phyloP scores from a whole-genome alignment of 2,329 filamentous ascomycete genomes.

The Xylaria digitata region DNA sequence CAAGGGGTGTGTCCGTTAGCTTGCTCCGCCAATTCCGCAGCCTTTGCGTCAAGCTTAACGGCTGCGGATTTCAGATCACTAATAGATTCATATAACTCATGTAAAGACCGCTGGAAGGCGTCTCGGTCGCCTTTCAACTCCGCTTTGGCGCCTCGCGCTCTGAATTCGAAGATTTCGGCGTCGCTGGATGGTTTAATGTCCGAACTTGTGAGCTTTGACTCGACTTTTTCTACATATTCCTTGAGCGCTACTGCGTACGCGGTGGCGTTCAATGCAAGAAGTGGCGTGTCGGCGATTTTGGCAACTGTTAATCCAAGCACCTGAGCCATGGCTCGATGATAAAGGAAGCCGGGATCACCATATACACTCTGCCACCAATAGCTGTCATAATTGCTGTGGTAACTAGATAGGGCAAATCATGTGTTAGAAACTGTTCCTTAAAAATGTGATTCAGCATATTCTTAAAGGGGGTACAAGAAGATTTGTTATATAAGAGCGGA shows the following conservation, averaged over 20 bases:
- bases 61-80: slow-evolving; percentile 53
- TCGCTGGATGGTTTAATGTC: slow-evolving; percentile 44
- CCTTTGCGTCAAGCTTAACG: slow-evolving; percentile 58
- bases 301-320: slow-evolving; percentile 71
- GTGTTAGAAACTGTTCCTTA: slow-evolving; percentile 18
- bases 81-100: slow-evolving; percentile 53
- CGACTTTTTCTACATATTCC: slow-evolving; percentile 63
- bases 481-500: neutral
- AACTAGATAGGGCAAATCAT: slow-evolving; percentile 51
- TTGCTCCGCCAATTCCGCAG: slow-evolving; percentile 52
- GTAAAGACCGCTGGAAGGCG: slow-evolving; percentile 55
- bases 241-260: slow-evolving; percentile 71
- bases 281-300: slow-evolving; percentile 68
- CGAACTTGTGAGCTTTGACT: slow-evolving; percentile 58
- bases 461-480: neutral
- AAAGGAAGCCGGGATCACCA: slow-evolving; percentile 75
- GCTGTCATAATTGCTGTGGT: slow-evolving; percentile 92
- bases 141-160: slow-evolving; percentile 41
- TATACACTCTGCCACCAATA: slow-evolving; percentile 89
- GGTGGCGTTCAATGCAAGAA: slow-evolving; percentile 72
- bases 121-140: slow-evolving; percentile 52
- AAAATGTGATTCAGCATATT: neutral
- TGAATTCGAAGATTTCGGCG: slow-evolving; percentile 47
- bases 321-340: slow-evolving; percentile 75
- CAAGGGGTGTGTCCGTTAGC: slow-evolving; percentile 71